These are phyloP conservation scores for Apophysomyces trapeziformis DNA, from an alignment of 371 early-diverging fungal genomes.

Conservation along the genomic window DNA sequence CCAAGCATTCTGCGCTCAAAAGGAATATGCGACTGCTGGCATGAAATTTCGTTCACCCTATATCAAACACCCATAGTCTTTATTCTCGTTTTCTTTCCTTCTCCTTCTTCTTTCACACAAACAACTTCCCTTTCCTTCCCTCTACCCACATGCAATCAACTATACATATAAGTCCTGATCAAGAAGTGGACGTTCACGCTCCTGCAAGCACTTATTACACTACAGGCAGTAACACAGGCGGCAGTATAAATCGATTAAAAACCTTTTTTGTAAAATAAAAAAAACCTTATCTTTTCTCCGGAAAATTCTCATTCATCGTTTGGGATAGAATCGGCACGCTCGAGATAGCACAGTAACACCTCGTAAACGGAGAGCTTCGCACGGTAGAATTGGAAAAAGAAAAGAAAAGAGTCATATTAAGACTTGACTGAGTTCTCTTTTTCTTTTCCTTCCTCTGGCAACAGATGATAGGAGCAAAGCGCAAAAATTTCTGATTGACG, in stretches of 20 bases:
- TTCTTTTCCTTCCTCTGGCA: background rate
- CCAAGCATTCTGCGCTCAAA: background rate
- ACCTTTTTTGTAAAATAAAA: conserved; percentile 8
- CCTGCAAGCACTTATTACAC: conserved; percentile 39
- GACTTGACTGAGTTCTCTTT: background rate
- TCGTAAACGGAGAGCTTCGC: conserved; percentile 46
- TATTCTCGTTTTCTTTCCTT: background rate
- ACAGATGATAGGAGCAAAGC: conserved; percentile 72
- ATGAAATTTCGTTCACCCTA: conserved; percentile 1
- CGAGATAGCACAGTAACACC: conserved; percentile 13
- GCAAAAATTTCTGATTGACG: conserved; percentile 79
- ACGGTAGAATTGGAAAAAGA: conserved; percentile 27
- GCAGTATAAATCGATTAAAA: conserved; percentile 27
- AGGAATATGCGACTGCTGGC: background rate
- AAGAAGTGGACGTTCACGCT: conserved; percentile 36
- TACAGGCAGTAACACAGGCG: conserved; percentile 33
- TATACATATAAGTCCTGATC: conserved; percentile 28
- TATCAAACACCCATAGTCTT: background rate
- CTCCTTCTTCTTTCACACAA: conserved; percentile 1
- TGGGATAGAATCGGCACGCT: background rate
- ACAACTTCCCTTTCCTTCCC: background rate
- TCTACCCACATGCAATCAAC: conserved; percentile 27
- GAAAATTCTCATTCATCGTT: background rate
- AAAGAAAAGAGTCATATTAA: too few species aligned
- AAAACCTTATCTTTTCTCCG: background rate